Percentiles rank a stretch among this genome's conserved stretches.
phyloP scores from a whole-genome alignment of 2,329 filamentous ascomycete genomes.

The Ophiostoma perfectum region DNA sequence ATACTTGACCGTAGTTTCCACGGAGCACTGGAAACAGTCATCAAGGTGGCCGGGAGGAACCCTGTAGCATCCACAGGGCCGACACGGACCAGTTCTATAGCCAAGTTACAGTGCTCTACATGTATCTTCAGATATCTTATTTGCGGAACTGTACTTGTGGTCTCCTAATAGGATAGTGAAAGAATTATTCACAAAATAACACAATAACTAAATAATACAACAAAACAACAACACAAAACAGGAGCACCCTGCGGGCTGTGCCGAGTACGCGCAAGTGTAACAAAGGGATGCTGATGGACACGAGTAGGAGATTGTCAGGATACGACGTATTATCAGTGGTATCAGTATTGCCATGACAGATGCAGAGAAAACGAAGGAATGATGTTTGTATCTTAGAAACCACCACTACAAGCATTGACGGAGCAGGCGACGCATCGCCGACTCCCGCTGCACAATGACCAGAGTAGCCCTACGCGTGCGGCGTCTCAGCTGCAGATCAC shows the following conservation, averaged over 20 bases:
- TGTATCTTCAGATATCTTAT: no score
- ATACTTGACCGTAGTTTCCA: neutral
- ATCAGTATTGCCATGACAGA: neutral
- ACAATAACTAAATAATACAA: neutral
- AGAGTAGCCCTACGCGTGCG: no score
- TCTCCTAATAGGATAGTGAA: neutral
- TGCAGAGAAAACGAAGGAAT: neutral
- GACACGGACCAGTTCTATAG: constrained; percentile 2
- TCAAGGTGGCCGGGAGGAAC: no score
- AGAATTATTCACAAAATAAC: neutral
- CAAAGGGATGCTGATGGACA: constrained; percentile 7
- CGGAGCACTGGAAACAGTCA: neutral
- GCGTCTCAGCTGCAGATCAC: neutral
- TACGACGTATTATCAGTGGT: neutral
- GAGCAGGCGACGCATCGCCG: neutral
- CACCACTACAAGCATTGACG: neutral
- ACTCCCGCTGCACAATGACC: neutral
- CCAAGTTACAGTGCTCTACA: neutral
- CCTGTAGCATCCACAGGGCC: neutral
- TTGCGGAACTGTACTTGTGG: no score
- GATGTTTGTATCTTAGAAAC: no score
- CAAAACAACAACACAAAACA: no score
- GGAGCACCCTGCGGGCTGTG: constrained; percentile 12
- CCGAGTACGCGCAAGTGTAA: constrained; percentile 10
- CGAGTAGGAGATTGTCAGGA: neutral